These are phyloP conservation scores for Aspergillus versicolor DNA, from an alignment of 2,329 filamentous ascomycete genomes.

Conservation along the genomic window DNA sequence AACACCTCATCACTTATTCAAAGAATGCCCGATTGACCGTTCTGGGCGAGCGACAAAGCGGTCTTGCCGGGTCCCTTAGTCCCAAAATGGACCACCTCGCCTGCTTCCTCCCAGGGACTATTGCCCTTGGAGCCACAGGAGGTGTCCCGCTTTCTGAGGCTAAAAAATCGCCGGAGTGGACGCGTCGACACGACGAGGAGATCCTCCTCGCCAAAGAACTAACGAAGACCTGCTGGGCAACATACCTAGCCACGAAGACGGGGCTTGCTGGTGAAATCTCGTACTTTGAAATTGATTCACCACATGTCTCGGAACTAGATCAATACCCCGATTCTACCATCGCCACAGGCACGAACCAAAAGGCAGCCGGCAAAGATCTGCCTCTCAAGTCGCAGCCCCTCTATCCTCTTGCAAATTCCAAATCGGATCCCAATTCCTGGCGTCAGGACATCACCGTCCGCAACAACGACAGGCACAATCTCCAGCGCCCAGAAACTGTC, in stretches of 20 bases:
- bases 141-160: conserved; percentile 75
- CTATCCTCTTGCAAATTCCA: conserved; percentile 20
- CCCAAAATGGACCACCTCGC: conserved; percentile 98
- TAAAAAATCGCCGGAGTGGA: conserved; percentile 70
- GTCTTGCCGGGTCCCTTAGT: conserved; percentile 63
- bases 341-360: conserved; percentile 29
- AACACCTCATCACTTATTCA: conserved; percentile 89
- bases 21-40: conserved; percentile 79
- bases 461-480: conserved; percentile 80
- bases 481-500: conserved; percentile 94
- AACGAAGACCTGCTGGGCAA: conserved; percentile 97
- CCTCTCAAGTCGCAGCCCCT: conserved; percentile 35
- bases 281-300: conserved; percentile 75
- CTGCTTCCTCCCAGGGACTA: conserved; percentile 96
- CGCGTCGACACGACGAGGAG: conserved; percentile 76
- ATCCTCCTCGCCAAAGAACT: conserved; percentile 85
- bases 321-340: conserved; percentile 34
- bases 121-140: conserved; percentile 81
- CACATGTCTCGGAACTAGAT: conserved; percentile 55
- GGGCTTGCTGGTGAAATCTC: conserved; percentile 94
- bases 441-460: conserved; percentile 78
- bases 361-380: conserved; percentile 30
- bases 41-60: conserved; percentile 78
- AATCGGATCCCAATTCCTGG: conserved; percentile 53
- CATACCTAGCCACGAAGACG: conserved; percentile 87